Evolutionary conservation across 768 basidiomycete species (phyloP).

Genomic region (Candolleomyces eurysporus): DNA sequence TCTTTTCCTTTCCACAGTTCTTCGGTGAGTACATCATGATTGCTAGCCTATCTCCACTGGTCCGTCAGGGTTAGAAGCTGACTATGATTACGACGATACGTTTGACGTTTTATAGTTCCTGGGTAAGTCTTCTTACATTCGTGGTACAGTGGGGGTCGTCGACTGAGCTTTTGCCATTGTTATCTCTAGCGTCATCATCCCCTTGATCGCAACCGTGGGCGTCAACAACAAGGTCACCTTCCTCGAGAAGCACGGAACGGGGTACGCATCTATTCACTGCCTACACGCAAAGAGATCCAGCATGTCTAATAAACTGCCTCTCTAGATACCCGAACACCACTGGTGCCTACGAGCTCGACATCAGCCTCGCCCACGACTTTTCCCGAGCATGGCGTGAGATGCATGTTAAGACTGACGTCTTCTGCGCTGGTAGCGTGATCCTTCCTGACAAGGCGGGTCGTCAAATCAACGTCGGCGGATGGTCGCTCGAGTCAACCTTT

Average conservation of each 20-base stretch:
- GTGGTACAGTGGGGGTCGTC: neutral
- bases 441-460: slow-evolving; percentile 74
- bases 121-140: slow-evolving; percentile 33
- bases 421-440: slow-evolving; percentile 72
- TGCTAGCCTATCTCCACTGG: neutral
- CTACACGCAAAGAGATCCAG: neutral
- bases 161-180: slow-evolving; percentile 8
- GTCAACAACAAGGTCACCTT: slow-evolving; percentile 82
- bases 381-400: slow-evolving; percentile 68
- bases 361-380: slow-evolving; percentile 50
- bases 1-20: slow-evolving; percentile 31
- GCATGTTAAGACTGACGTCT: slow-evolving; percentile 76
- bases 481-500: slow-evolving; percentile 70
- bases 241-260: slow-evolving; percentile 72
- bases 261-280: slow-evolving; percentile 26
- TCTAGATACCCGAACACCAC: slow-evolving; percentile 58
- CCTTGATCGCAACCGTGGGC: slow-evolving; percentile 72
- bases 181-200: slow-evolving; percentile 57
- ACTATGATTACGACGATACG: neutral
- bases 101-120: slow-evolving; percentile 34
- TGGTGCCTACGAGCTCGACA: slow-evolving; percentile 77
- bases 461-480: slow-evolving; percentile 64
- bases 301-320: neutral
- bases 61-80: neutral
- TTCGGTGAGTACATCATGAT: slow-evolving; percentile 34